Evolutionary conservation across 2,329 filamentous ascomycete genomes (phyloP).

Genomic region (Hirsutella minnesotensis): DNA sequence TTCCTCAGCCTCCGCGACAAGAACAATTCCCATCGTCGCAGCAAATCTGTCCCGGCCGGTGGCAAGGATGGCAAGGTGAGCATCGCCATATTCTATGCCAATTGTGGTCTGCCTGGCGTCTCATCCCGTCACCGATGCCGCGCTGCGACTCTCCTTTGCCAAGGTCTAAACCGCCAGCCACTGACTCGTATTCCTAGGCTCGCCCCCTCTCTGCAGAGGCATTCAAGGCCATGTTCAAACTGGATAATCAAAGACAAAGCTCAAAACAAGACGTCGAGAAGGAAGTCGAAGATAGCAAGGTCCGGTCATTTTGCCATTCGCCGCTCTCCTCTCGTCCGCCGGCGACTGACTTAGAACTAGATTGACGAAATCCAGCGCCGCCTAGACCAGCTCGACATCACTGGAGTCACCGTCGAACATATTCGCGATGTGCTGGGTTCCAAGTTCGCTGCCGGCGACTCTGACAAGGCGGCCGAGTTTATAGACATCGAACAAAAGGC

Average conservation of each 20-base stretch:
- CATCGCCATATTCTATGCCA: neutral
- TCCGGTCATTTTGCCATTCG: constrained; percentile 8
- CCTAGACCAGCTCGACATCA: constrained; percentile 31
- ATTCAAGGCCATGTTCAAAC: constrained; percentile 54
- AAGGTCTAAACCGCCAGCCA: constrained; percentile 5
- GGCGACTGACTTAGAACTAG: constrained; percentile 14
- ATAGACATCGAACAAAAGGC: constrained; percentile 71
- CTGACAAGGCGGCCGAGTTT: constrained; percentile 64
- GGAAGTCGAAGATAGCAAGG: constrained; percentile 30
- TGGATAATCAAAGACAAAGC: constrained; percentile 42
- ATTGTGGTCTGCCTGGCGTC: neutral
- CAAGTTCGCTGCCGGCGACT: constrained; percentile 54
- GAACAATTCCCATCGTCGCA: constrained; percentile 38
- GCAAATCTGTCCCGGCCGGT: constrained; percentile 41
- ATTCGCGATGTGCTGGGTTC: constrained; percentile 44
- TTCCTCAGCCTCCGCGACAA: constrained; percentile 63
- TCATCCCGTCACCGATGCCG: neutral
- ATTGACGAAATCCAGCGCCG: constrained; percentile 27
- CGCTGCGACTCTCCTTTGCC: neutral
- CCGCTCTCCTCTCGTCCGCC: neutral
- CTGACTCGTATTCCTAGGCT: constrained; percentile 21
- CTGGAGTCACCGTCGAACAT: constrained; percentile 42
- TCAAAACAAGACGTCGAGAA: constrained; percentile 32
- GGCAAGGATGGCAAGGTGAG: constrained; percentile 32
- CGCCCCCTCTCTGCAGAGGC: constrained; percentile 42